Evolutionary conservation across 2,329 filamentous ascomycete species (phyloP).

Genomic region (Sporothrix dimorphospora): DNA sequence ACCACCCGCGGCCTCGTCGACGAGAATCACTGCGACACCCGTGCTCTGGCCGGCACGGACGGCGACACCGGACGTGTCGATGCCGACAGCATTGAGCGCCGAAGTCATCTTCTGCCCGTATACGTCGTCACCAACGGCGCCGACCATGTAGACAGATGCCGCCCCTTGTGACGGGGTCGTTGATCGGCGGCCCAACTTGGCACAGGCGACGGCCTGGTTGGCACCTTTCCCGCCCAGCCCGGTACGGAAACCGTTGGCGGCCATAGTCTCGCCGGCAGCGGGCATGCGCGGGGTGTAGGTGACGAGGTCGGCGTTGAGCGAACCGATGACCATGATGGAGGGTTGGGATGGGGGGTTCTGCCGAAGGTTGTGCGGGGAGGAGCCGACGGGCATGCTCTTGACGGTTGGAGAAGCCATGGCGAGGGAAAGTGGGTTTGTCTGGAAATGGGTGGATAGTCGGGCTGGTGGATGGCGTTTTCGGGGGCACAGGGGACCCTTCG

Average conservation of each 20-base stretch:
- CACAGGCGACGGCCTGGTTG: conserved; percentile 90
- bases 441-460: neutral
- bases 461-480: neutral
- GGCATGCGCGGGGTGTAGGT: conserved; percentile 84
- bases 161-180: conserved; percentile 35
- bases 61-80: conserved; percentile 60
- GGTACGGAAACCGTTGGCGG: conserved; percentile 73
- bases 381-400: neutral
- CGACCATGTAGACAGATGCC: conserved; percentile 62
- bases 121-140: conserved; percentile 70
- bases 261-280: conserved; percentile 82
- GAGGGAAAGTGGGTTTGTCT: neutral
- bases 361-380: conserved; percentile 7
- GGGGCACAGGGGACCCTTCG: neutral
- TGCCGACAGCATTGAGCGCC: conserved; percentile 62
- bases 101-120: conserved; percentile 63
- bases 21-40: conserved; percentile 74
- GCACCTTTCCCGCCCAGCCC: conserved; percentile 91
- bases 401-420: conserved; percentile 15
- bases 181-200: conserved; percentile 70
- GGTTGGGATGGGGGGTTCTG: neutral
- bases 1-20: conserved; percentile 68
- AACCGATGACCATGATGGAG: conserved; percentile 81
- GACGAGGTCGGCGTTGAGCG: conserved; percentile 91
- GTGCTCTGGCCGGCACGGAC: conserved; percentile 55